phyloP scores from a whole-genome alignment of 768 basidiomycete species.

The Leucocoprinus leucothites region DNA sequence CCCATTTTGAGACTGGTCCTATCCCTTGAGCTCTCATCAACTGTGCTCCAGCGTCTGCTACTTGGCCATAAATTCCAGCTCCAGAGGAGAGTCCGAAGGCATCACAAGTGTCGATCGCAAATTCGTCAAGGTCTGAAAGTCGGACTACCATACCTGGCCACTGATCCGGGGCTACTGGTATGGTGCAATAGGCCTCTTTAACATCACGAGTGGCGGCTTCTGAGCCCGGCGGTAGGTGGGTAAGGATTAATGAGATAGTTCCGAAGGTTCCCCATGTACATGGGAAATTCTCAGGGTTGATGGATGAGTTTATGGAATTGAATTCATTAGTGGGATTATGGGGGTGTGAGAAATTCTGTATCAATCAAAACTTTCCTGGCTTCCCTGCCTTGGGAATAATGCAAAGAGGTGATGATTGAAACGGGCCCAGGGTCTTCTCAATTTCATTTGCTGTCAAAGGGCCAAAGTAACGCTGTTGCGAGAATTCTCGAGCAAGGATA shows the following conservation, averaged over 20 bases:
- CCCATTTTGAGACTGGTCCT: constrained; percentile 28
- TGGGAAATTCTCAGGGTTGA: constrained; percentile 30
- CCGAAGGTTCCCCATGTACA: constrained; percentile 42
- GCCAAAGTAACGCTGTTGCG: constrained; percentile 22
- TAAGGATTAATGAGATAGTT: constrained; percentile 23
- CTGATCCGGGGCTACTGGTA: constrained; percentile 28
- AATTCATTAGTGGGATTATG: not conserved
- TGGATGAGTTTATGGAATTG: constrained; percentile 25
- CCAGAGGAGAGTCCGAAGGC: constrained; percentile 21
- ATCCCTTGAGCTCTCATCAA: constrained; percentile 23
- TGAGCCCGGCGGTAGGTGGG: constrained; percentile 30
- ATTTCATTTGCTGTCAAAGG: constrained; percentile 20
- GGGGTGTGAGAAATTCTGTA: constrained; percentile 34
- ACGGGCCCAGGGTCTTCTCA: constrained; percentile 23
- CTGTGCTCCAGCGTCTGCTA: constrained; percentile 21
- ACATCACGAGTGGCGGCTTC: constrained; percentile 34
- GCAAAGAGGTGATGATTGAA: constrained; percentile 30
- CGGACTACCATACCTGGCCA: constrained; percentile 34
- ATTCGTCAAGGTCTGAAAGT: constrained; percentile 12
- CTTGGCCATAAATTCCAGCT: constrained; percentile 21
- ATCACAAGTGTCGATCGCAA: constrained; percentile 22
- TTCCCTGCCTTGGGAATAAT: constrained; percentile 28
- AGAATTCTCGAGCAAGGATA: constrained; percentile 21
- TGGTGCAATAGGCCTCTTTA: constrained; percentile 32
- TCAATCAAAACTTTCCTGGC: constrained; percentile 21